These are phyloP conservation scores for Austropuccinia psidii DNA, from an alignment of 1,284 basidiomycete genomes.

Conservation along the genomic window DNA sequence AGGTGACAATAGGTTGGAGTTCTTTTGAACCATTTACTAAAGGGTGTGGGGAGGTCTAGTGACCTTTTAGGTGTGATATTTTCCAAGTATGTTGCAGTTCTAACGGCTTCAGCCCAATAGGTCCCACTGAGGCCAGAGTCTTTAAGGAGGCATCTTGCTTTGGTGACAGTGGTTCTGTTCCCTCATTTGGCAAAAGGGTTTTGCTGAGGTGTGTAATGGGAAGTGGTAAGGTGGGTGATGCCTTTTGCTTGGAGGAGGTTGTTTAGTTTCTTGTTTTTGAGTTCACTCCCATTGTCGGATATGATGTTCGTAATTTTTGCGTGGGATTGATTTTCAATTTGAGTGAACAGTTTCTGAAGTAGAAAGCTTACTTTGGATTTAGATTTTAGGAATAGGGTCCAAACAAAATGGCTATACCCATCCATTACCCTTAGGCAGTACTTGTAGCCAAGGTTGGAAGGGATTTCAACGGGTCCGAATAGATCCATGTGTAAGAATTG, in stretches of 20 bases:
- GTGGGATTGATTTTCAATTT: neutral
- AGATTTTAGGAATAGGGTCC: neutral
- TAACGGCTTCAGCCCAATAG: conserved; percentile 48
- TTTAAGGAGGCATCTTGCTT: conserved; percentile 43
- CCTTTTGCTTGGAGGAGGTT: too few relatives aligned
- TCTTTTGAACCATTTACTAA: neutral
- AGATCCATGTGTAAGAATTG: conserved; percentile 5
- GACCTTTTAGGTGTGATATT: neutral
- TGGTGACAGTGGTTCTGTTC: conserved; percentile 44
- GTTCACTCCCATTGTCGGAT: neutral
- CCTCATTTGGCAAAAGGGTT: conserved; percentile 46
- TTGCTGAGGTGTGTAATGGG: too few relatives aligned
- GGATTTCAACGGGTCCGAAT: neutral
- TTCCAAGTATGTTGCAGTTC: too few relatives aligned
- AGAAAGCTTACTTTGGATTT: neutral
- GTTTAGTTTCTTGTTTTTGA: conserved; percentile 6
- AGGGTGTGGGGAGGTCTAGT: neutral
- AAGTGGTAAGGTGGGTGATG: too few relatives aligned
- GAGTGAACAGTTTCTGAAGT: neutral
- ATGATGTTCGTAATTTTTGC: neutral
- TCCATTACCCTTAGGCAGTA: neutral
- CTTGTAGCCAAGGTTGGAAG: neutral
- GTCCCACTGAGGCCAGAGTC: conserved; percentile 42
- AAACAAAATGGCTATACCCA: conserved; percentile 7
- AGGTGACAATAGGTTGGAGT: neutral